Percentiles rank a stretch among this genome's conserved stretches.
These are phyloP conservation scores for Colletotrichum spaethianum DNA, from an alignment of 2,329 filamentous ascomycete species.

Conservation along the genomic window DNA sequence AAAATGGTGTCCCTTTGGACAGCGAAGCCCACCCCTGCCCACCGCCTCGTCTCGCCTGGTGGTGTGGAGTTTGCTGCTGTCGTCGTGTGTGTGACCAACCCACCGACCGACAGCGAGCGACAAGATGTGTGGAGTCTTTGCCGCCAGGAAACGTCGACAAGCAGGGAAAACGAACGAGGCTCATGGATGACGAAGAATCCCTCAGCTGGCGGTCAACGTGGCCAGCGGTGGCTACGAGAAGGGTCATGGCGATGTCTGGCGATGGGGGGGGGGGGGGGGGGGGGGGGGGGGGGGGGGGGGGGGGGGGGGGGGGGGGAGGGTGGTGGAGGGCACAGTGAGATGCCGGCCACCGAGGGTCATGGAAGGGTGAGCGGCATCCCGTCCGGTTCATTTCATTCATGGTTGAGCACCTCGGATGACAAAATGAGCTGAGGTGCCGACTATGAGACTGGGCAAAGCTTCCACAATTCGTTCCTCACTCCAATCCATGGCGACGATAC, in stretches of 20 bases:
- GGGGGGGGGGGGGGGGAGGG: slow-evolving; percentile 13
- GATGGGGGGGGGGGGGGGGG: not conserved
- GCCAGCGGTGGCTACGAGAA: slow-evolving; percentile 15
- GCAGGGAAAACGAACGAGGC: slow-evolving; percentile 38
- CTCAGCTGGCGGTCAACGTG: slow-evolving; percentile 26
- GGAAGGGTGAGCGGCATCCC: slow-evolving; percentile 15
- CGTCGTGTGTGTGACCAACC: slow-evolving; percentile 37
- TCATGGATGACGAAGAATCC: slow-evolving; percentile 37
- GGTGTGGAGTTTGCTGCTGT: slow-evolving; percentile 40
- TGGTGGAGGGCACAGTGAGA: slow-evolving; percentile 12
- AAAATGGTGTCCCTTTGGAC: slow-evolving; percentile 24
- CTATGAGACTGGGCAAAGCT: slow-evolving; percentile 13
- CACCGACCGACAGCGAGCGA: slow-evolving; percentile 12
- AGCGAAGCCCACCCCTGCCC: slow-evolving; percentile 33
- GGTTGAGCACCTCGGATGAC: slow-evolving; percentile 24
- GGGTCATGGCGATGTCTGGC: slow-evolving; percentile 2
- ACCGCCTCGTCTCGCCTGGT: slow-evolving; percentile 34
- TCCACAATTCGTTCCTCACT: slow-evolving; percentile 36
- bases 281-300: slow-evolving; percentile 10
- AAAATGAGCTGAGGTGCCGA: slow-evolving; percentile 18
- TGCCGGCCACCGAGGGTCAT: slow-evolving; percentile 23
- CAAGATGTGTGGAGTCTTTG: slow-evolving; percentile 32
- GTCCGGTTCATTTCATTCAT: not conserved
- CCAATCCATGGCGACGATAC: slow-evolving; percentile 31
- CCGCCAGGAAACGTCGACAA: slow-evolving; percentile 25